These are phyloP conservation scores for Sarcocystis neurona DNA, from an alignment of 169 alveolate species.

Conservation along the genomic window DNA sequence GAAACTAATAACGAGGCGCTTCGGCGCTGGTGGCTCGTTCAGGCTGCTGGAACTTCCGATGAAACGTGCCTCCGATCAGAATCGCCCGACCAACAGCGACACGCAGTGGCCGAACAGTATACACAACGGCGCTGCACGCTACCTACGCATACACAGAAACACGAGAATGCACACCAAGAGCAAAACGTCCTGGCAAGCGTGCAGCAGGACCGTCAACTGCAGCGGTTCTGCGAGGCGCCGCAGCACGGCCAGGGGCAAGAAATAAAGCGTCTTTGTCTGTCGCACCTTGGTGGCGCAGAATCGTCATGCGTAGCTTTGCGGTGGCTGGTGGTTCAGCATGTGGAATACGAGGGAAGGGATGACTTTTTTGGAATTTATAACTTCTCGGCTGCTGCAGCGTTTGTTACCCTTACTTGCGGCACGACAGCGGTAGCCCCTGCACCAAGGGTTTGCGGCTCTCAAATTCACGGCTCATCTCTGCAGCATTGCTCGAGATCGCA, in stretches of 20 bases:
- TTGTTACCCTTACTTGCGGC: no score
- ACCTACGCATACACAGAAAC: no score
- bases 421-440: no score
- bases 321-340: slow-evolving; percentile 16
- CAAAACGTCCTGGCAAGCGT: neutral
- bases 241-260: neutral
- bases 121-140: no score
- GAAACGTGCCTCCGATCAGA: no score
- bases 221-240: neutral
- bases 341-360: neutral
- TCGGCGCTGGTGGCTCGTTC: neutral
- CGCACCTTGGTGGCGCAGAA: no score
- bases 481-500: no score
- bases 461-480: no score
- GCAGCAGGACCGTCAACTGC: neutral
- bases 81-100: no score
- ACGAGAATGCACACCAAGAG: neutral
- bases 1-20: neutral
- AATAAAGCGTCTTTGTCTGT: neutral
- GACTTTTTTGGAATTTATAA: neutral
- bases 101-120: no score
- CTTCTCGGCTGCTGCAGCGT: neutral
- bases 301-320: no score
- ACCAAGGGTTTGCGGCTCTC: no score
- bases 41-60: neutral